Evolutionary conservation across 2,329 filamentous ascomycete genomes (phyloP).

Genomic region (Tolypocladium nubicola): DNA sequence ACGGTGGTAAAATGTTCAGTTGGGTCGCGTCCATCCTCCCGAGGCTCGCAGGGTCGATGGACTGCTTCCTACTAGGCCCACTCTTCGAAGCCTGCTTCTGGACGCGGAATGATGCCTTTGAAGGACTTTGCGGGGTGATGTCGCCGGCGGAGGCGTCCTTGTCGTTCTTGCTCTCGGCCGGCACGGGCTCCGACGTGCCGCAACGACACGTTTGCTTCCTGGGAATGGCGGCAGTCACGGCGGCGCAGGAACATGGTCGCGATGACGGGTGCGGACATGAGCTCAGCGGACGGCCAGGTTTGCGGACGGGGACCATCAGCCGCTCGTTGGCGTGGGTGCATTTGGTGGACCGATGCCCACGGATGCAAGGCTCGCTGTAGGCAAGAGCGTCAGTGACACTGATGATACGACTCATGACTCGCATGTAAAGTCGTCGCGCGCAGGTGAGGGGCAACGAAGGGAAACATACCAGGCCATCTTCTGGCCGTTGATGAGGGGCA

Average conservation of each 20-base stretch:
- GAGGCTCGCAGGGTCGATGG: constrained; percentile 37
- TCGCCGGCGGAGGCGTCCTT: constrained; percentile 13
- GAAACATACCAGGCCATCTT: constrained; percentile 62
- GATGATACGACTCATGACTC: neutral
- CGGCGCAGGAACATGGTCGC: constrained; percentile 49
- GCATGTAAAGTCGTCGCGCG: neutral
- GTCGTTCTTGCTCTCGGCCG: constrained; percentile 11
- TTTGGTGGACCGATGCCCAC: constrained; percentile 66
- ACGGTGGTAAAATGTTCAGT: constrained; percentile 34
- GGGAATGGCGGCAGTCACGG: constrained; percentile 54
- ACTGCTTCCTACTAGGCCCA: constrained; percentile 30
- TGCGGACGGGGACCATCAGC: constrained; percentile 59
- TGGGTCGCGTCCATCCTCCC: constrained; percentile 43
- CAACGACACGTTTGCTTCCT: constrained; percentile 47
- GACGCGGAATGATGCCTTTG: constrained; percentile 30
- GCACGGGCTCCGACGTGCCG: constrained; percentile 20
- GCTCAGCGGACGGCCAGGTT: constrained; percentile 60
- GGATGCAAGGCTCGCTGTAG: constrained; percentile 59
- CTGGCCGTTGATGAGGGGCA: constrained; percentile 60
- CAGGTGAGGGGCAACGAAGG: neutral
- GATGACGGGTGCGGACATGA: constrained; percentile 56
- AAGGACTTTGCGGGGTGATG: constrained; percentile 18
- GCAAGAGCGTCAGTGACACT: neutral
- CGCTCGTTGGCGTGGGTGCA: constrained; percentile 59
- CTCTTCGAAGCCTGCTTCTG: constrained; percentile 30